Conservation (phyloP, 1,139 yeast species). For the Kluyveromyces marxianus region DNA sequence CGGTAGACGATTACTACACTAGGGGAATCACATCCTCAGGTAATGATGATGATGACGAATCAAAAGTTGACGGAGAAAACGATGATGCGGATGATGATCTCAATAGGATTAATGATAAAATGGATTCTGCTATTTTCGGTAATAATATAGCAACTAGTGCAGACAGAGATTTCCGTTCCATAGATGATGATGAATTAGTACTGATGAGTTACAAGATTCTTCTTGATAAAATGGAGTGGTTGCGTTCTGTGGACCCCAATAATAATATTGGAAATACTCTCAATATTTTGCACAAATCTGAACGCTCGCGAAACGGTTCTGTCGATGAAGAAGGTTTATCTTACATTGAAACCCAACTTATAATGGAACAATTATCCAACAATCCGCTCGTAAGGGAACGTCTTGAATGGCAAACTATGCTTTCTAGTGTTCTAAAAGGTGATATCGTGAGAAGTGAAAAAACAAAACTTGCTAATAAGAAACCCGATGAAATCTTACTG, state of each 20-base stretch:
- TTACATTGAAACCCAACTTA: conserved; percentile 23
- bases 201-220: conserved; percentile 23
- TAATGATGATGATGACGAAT: conserved; percentile 23
- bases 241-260: conserved; percentile 19
- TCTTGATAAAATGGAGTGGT: conserved; percentile 24
- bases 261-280: conserved; percentile 13
- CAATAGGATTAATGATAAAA: conserved; percentile 18
- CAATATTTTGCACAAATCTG: conserved; percentile 4
- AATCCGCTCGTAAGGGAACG: conserved; percentile 72
- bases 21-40: conserved; percentile 41
- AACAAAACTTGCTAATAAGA: conserved; percentile 53
- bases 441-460: conserved; percentile 91
- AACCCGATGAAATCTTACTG: conserved; percentile 38
- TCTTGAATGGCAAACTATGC: conserved; percentile 94
- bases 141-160: conserved; percentile 19
- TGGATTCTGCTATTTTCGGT: conserved; percentile 18
- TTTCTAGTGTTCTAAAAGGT: conserved; percentile 83
- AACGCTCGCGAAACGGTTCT: conserved; percentile 2
- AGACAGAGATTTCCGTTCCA: conserved; percentile 8
- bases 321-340: conserved; percentile 2
- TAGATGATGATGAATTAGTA: conserved; percentile 18
- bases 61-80: conserved; percentile 21
- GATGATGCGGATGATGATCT: conserved; percentile 26
- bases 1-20: conserved; percentile 63
- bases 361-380: conserved; percentile 18